Evolutionary conservation across 306 rosid species (phyloP).

Genomic region (Psophocarpus tetragonolobus): DNA sequence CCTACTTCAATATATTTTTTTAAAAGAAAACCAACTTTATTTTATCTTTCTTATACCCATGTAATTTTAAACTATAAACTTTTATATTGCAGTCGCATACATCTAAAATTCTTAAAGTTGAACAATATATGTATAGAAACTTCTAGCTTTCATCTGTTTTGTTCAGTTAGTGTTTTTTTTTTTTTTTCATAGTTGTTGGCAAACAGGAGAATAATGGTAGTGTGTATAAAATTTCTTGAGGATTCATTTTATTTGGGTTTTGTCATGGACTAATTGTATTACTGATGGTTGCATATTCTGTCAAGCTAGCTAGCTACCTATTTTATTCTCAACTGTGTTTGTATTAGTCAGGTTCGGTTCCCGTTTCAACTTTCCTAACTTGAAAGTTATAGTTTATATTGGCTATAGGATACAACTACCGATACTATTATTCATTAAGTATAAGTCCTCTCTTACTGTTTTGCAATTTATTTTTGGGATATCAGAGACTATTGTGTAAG

Average conservation of each 20-base stretch:
- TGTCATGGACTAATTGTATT: not conserved
- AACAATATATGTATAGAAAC: no score
- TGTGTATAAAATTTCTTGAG: not conserved
- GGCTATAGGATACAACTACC: not conserved
- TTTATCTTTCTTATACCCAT: no score
- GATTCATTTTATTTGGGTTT: slow-evolving; percentile 20
- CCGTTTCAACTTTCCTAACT: slow-evolving; percentile 4
- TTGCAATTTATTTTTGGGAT: not conserved
- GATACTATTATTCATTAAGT: not conserved
- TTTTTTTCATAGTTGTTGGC: slow-evolving; percentile 42
- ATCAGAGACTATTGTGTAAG: not conserved
- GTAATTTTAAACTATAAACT: no score
- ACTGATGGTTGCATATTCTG: slow-evolving; percentile 34
- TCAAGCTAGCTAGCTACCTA: slow-evolving; percentile 12
- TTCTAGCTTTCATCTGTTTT: slow-evolving; percentile 21
- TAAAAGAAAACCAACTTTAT: no score
- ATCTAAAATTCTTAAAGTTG: no score
- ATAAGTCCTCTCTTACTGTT: not conserved
- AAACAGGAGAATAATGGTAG: slow-evolving; percentile 27
- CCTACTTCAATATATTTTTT: no score
- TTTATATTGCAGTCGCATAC: no score
- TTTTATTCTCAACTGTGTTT: not conserved
- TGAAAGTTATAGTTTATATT: slow-evolving; percentile 5
- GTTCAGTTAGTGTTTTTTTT: slow-evolving; percentile 34
- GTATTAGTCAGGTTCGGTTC: not conserved